Percentiles rank a stretch among this genome's conserved stretches.
Conservation (phyloP, 768 basidiomycete species). For the Russula virescens region DNA sequence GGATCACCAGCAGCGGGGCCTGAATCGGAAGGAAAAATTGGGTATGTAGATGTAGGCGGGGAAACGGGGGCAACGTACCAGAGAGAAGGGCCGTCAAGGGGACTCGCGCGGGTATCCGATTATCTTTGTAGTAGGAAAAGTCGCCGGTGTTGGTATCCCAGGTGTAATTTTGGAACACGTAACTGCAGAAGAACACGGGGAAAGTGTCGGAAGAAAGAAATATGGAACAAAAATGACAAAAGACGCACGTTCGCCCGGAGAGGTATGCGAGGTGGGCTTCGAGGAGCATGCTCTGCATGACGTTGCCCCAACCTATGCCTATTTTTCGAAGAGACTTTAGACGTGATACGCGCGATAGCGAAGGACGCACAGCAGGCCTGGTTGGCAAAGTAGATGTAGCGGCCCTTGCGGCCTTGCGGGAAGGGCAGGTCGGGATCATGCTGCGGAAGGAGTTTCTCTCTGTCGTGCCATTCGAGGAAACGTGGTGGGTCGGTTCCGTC, state of each 20-base stretch:
- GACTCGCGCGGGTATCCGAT: constrained; percentile 46
- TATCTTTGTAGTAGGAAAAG: constrained; percentile 41
- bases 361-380: constrained; percentile 9
- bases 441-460: constrained; percentile 17
- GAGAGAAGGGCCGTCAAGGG: constrained; percentile 49
- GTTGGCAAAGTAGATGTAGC: constrained; percentile 20
- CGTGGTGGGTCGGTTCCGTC: constrained; percentile 2
- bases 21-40: constrained; percentile 1
- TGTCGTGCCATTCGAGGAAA: constrained; percentile 11
- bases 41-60: neutral
- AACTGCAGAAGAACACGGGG: constrained; percentile 26
- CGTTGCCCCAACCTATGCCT: constrained; percentile 57
- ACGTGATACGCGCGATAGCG: neutral
- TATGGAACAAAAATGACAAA: too few species aligned
- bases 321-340: constrained; percentile 15
- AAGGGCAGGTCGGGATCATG: constrained; percentile 10
- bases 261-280: constrained; percentile 45
- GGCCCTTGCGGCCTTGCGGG: constrained; percentile 20
- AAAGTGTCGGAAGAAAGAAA: neutral
- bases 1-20: constrained; percentile 40
- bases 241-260: constrained; percentile 44
- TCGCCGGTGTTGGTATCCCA: constrained; percentile 43
- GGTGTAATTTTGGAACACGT: constrained; percentile 54
- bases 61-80: constrained; percentile 31
- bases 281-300: constrained; percentile 51